Evolutionary conservation across 352 stramenopile species (phyloP).

Genomic region (Phytopythium sindhum): DNA sequence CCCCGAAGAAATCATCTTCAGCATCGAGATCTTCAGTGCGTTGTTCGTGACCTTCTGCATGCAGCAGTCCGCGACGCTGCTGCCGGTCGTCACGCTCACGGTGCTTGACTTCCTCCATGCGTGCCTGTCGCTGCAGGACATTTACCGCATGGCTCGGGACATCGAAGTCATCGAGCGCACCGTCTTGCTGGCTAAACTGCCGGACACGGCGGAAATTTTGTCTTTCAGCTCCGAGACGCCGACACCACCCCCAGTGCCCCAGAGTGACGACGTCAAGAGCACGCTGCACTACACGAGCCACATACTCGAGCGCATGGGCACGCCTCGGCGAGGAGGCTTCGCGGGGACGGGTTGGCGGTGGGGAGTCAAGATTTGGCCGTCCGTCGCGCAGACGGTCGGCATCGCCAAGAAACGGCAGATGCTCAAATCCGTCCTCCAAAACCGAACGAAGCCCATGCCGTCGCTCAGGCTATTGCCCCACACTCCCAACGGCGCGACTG

Average conservation of each 20-base stretch:
- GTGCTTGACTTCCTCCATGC: constrained; percentile 20
- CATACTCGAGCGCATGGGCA: neutral
- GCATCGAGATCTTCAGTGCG: constrained; percentile 19
- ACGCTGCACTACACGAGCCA: neutral
- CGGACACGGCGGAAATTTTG: neutral
- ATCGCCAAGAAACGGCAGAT: constrained; percentile 9
- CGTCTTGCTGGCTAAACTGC: neutral
- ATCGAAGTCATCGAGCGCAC: neutral
- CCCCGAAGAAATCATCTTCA: constrained; percentile 20
- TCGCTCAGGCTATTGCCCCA: neutral
- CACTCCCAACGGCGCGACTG: neutral
- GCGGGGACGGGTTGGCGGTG: neutral
- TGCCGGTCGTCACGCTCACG: constrained; percentile 15
- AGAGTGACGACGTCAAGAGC: neutral
- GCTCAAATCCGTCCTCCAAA: neutral
- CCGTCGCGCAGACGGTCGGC: neutral
- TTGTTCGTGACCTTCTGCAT: constrained; percentile 26
- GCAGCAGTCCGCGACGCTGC: constrained; percentile 19
- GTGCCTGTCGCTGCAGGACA: constrained; percentile 17
- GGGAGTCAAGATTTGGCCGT: neutral
- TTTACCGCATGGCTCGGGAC: neutral
- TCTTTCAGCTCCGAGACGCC: neutral
- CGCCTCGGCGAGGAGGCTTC: neutral
- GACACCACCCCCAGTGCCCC: neutral
- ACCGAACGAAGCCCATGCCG: neutral